These are phyloP conservation scores for Cryptococcus wingfieldii DNA, from an alignment of 1,284 basidiomycete species.

Conservation along the genomic window DNA sequence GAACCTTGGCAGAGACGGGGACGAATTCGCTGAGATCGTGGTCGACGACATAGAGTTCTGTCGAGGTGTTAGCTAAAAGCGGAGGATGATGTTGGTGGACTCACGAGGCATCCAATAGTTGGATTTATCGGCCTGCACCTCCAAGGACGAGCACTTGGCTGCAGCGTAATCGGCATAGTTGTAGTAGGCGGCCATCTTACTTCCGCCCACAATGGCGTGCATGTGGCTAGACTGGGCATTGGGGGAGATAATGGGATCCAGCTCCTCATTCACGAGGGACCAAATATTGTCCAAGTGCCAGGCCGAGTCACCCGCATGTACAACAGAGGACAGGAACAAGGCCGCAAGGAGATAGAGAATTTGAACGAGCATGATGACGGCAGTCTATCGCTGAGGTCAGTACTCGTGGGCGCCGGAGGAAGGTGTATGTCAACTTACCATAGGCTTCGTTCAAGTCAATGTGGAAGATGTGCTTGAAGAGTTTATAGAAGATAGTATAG, in stretches of 20 bases:
- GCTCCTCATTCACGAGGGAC: constrained; percentile 16
- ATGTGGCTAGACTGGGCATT: constrained; percentile 14
- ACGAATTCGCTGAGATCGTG: constrained; percentile 6
- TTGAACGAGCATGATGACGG: not conserved
- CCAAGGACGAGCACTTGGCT: constrained; percentile 18
- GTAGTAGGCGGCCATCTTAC: constrained; percentile 26
- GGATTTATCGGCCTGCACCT: constrained; percentile 32
- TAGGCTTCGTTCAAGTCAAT: no score
- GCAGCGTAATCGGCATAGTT: constrained; percentile 17
- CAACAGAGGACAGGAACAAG: not conserved
- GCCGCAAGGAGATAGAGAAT: not conserved
- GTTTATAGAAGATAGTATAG: no score
- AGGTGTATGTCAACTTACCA: no score
- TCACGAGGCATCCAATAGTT: constrained; percentile 28
- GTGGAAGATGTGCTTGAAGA: no score
- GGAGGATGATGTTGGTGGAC: not conserved
- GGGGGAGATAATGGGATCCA: constrained; percentile 22
- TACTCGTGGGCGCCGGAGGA: not conserved
- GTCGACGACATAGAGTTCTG: constrained; percentile 14
- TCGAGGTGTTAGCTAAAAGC: not conserved
- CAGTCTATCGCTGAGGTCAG: not conserved
- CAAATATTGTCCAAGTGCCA: constrained; percentile 18
- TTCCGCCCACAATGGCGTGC: constrained; percentile 26
- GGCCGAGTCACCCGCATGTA: constrained; percentile 1
- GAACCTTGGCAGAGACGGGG: constrained; percentile 6